Percentiles rank a stretch among this genome's conserved stretches.
Evolutionary conservation across 805 yeast genomes (phyloP).

Genomic region (Hanseniaspora pseudoguilliermondii): DNA sequence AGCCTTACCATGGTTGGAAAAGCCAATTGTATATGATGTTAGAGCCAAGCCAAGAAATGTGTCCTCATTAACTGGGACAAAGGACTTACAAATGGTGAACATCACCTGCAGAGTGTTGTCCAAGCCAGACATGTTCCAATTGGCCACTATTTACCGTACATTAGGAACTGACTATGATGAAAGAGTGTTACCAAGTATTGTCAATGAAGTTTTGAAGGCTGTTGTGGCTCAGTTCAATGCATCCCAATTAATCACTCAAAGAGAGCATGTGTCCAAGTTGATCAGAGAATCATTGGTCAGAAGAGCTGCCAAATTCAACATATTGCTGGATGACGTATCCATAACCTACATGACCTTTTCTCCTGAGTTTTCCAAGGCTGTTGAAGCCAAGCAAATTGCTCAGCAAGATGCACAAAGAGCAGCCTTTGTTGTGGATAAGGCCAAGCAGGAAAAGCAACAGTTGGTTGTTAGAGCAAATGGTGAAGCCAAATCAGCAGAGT

Average conservation of each 20-base stretch:
- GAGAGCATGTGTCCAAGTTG: constrained; percentile 85
- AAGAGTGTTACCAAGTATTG: constrained; percentile 93
- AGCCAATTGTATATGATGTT: constrained; percentile 84
- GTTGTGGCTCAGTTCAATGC: constrained; percentile 99
- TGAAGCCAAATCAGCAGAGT: constrained; percentile 95
- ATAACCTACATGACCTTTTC: constrained; percentile 93
- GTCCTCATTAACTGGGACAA: constrained; percentile 92
- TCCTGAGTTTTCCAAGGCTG: constrained; percentile 95
- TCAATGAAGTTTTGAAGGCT: constrained; percentile 88
- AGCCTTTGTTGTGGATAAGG: constrained; percentile 91
- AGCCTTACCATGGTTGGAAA: constrained; percentile 87
- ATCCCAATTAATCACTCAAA: constrained; percentile 94
- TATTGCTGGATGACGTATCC: constrained; percentile 86
- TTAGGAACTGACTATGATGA: constrained; percentile 92
- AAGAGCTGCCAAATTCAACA: constrained; percentile 82
- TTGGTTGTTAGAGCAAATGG: constrained; percentile 94
- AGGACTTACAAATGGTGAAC: constrained; percentile 97
- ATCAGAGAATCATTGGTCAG: constrained; percentile 83
- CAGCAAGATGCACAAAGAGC: constrained; percentile 99
- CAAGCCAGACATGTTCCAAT: constrained; percentile 64
- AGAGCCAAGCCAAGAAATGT: constrained; percentile 96
- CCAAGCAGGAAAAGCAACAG: constrained; percentile 94
- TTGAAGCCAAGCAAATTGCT: constrained; percentile 97
- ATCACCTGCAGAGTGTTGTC: constrained; percentile 96
- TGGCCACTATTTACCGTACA: constrained; percentile 82